These are phyloP conservation scores for Eucalyptus shirleyi DNA, from an alignment of 345 rosid species.

Conservation along the genomic window DNA sequence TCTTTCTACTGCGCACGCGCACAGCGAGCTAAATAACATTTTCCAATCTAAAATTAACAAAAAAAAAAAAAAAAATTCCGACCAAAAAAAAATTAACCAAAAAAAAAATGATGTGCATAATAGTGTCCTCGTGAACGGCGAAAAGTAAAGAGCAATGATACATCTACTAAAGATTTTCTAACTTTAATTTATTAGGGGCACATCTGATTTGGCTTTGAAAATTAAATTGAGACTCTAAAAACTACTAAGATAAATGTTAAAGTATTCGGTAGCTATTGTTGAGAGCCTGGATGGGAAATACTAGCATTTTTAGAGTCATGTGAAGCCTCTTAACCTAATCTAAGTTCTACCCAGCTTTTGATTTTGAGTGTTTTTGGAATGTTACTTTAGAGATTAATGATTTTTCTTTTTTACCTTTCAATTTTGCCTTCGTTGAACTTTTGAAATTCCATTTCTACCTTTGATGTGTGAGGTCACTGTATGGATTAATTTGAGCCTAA, in stretches of 20 bases:
- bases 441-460: neutral
- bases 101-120: neutral
- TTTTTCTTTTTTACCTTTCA: neutral
- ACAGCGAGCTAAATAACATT: neutral
- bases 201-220: neutral
- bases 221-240: neutral
- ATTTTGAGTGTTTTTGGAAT: neutral
- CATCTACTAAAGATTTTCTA: neutral
- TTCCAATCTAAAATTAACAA: neutral
- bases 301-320: neutral
- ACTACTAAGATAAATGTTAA: fast-evolving
- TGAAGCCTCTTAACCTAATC: neutral
- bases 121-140: neutral
- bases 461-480: fast-evolving
- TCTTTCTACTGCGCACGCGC: neutral
- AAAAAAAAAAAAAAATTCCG: too few relatives aligned
- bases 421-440: neutral
- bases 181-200: neutral
- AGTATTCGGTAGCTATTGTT: neutral
- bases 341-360: neutral
- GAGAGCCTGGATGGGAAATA: neutral
- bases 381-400: neutral
- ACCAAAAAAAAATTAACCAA: too few relatives aligned
- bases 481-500: neutral
- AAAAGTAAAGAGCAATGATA: neutral